Conservation (phyloP, 2,329 filamentous ascomycete species). For the Hypomyces rosellus region DNA sequence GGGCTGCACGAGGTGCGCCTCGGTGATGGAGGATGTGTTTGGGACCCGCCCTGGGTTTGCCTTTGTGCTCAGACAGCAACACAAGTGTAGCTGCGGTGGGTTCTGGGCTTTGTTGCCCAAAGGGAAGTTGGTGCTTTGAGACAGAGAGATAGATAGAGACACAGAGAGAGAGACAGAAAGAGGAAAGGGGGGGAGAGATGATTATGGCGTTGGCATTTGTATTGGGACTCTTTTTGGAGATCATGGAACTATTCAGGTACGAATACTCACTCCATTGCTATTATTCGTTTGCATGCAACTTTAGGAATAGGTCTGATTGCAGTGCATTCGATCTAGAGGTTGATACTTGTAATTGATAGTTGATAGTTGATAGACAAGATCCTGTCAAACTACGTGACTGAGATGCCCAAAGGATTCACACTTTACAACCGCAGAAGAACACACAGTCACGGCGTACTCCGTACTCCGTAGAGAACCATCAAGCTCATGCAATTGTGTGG, state of each 20-base stretch:
- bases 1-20: constrained; percentile 50
- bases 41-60: constrained; percentile 42
- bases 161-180: background rate
- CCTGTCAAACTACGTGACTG: no score
- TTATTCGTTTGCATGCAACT: background rate
- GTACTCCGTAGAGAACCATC: background rate
- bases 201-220: background rate
- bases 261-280: background rate
- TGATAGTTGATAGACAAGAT: no score
- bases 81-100: constrained; percentile 50
- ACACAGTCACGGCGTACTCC: background rate
- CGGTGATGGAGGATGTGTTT: constrained; percentile 57
- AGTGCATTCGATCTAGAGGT: no score
- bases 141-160: no score
- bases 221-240: background rate
- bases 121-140: constrained; percentile 20
- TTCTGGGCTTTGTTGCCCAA: constrained; percentile 42
- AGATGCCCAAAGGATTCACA: no score
- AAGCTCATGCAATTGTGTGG: background rate
- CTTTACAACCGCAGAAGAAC: no score
- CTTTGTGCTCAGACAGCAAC: constrained; percentile 49
- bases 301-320: no score
- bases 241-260: no score
- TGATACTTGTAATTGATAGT: no score
- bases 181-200: background rate